Evolutionary conservation across 106 monocot genomes (phyloP), one percentile per base, ranked within the genome.

Genomic region (Dioscorea zingiberensis): DNA sequence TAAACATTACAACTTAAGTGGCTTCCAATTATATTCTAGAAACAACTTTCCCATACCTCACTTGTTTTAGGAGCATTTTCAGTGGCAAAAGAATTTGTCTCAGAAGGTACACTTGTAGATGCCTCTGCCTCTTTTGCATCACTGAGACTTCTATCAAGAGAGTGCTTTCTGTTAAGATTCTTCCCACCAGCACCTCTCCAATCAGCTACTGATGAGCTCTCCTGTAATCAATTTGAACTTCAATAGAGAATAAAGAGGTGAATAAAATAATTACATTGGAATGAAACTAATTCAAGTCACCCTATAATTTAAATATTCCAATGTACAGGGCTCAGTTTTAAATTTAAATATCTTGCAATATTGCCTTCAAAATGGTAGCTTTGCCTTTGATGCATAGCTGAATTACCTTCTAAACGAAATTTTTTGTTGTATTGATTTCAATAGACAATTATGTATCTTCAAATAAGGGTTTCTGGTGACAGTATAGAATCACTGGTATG

Each of bases 91-190:
- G 78, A 77, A 60, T 56, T 84, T 27, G 67, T 38, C 47, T 95
- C 92, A 26, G 69, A 74, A 22, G 76, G 57, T 51, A 74, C 57
- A 60, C 84, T 84, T 10, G 86, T 74, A 47, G 94, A 81, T 68
- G 84, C 77, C 21, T 89, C 88, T 25, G 68, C 68, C 62, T 64
- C 63, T 80, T 77, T 92, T 65, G 76, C 66, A 16, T 86, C 97
- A 48, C 47, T 69, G 10, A 76, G 53, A 73, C 67, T 69, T 23
- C 59, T 75, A 27, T 93, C 97, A 3, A 78, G 27, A 27, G 92
- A 82, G 48, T 59, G 58, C 69, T 98, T 86, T 3, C 67, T 54
- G 47, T 84, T 73, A 57, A 82, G 65, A 13, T 85, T 79, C 65
- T 81, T 84, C 24, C 61, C 62, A 65, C 58, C 55, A 18, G 81